Percentiles rank a stretch among this genome's conserved stretches.
phyloP scores from a whole-genome alignment of 345 rosid genomes.

The Toxicodendron radicans region DNA sequence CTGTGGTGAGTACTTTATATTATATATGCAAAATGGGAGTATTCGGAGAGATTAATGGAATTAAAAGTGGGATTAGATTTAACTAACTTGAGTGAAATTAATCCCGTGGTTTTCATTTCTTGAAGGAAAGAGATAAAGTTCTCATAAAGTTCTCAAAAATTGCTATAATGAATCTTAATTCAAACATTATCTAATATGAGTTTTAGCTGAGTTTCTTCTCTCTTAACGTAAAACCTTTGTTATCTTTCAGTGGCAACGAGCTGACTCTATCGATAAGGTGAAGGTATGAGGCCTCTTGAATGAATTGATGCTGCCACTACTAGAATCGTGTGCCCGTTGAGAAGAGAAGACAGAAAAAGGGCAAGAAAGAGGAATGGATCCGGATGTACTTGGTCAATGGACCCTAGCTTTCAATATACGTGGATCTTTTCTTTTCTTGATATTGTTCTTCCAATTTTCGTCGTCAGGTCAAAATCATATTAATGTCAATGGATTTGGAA shows the following conservation, averaged over 20 bases:
- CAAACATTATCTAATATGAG: no score
- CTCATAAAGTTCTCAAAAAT: neutral
- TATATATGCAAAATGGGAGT: no score
- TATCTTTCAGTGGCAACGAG: neutral
- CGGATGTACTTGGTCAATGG: neutral
- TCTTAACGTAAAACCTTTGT: neutral
- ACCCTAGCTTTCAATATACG: no score
- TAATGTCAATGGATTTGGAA: neutral
- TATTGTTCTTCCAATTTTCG: neutral
- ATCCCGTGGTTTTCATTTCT: no score
- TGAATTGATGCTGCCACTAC: neutral
- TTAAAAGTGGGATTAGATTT: no score
- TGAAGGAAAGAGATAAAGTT: no score
- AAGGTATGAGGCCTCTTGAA: neutral
- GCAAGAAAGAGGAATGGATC: neutral
- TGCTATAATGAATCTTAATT: no score
- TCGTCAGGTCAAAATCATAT: slow-evolving; percentile 1
- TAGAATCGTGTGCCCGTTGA: slow-evolving; percentile 9
- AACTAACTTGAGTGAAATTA: no score
- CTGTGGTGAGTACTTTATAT: no score
- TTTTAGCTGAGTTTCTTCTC: no score
- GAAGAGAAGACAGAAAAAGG: neutral
- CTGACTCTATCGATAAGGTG: neutral
- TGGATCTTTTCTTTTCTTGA: neutral
- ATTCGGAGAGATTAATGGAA: no score